Conservation (phyloP, 306 rosid genomes). For the Cucumis melo region DNA sequence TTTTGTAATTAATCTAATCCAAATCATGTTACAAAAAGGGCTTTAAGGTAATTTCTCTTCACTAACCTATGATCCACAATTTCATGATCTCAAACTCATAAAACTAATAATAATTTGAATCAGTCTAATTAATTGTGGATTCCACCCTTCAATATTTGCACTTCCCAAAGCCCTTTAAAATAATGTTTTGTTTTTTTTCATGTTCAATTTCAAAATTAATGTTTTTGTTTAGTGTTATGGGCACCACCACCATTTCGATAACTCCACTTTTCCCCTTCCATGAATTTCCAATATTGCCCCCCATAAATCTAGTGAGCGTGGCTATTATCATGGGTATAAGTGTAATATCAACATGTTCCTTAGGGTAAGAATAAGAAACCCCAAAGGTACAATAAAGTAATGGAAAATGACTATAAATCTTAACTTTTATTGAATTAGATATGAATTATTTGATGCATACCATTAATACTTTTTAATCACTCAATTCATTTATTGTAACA, state of each 20-base stretch:
- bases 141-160: slow-evolving; percentile 13
- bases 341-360: neutral
- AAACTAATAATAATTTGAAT: neutral
- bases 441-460: neutral
- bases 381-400: neutral
- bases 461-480: neutral
- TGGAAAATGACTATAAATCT: neutral
- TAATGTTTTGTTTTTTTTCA: slow-evolving; percentile 1
- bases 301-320: neutral
- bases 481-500: neutral
- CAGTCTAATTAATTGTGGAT: slow-evolving; percentile 9
- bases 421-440: neutral
- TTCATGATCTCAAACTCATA: slow-evolving; percentile 3
- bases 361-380: neutral
- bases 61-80: neutral
- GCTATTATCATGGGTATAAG: neutral
- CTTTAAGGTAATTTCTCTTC: neutral
- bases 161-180: slow-evolving; percentile 36
- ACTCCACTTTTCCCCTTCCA: neutral
- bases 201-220: slow-evolving; percentile 11
- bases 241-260: neutral
- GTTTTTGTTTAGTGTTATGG: slow-evolving; percentile 9
- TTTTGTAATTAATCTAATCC: neutral
- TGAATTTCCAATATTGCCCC: slow-evolving; percentile 7
- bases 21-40: neutral